Conservation (phyloP, 2,329 filamentous ascomycete genomes). For the Trichoderma arundinaceum region DNA sequence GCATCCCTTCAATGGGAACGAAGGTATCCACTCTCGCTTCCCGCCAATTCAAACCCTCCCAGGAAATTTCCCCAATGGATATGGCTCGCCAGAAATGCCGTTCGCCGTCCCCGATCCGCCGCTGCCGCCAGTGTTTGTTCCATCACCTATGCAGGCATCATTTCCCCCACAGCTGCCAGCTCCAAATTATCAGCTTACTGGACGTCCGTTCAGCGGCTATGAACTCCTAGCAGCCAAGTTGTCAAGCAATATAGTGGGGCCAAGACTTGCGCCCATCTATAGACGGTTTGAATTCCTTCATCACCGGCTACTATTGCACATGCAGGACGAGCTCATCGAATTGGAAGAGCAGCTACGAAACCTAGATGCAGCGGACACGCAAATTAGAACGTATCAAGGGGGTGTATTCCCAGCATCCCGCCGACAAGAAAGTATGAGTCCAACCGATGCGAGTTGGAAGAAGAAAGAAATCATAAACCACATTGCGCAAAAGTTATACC, state of each 20-base stretch:
- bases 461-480: slow-evolving; percentile 65
- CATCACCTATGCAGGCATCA: slow-evolving; percentile 17
- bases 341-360: slow-evolving; percentile 77
- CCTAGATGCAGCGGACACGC: slow-evolving; percentile 66
- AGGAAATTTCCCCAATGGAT: slow-evolving; percentile 18
- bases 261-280: slow-evolving; percentile 67
- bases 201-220: slow-evolving; percentile 62
- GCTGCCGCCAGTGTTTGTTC: background rate
- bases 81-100: slow-evolving; percentile 25
- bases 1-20: slow-evolving; percentile 13
- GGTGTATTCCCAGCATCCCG: slow-evolving; percentile 63
- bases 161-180: slow-evolving; percentile 13
- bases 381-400: slow-evolving; percentile 50
- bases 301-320: slow-evolving; percentile 78
- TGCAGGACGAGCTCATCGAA: slow-evolving; percentile 84
- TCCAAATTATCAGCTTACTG: slow-evolving; percentile 35
- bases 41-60: slow-evolving; percentile 2
- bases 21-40: slow-evolving; percentile 4
- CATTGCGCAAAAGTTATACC: slow-evolving; percentile 68
- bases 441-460: slow-evolving; percentile 63
- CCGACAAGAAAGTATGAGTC: slow-evolving; percentile 59
- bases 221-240: slow-evolving; percentile 65
- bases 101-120: slow-evolving; percentile 5
- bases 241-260: slow-evolving; percentile 37
- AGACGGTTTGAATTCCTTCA: slow-evolving; percentile 82